A percentile compares a stretch with the other conserved stretches of the same genome.
Evolutionary conservation across 129 eudicot genomes (phyloP).

Genomic region (Chrysanthemum lavandulifolium): DNA sequence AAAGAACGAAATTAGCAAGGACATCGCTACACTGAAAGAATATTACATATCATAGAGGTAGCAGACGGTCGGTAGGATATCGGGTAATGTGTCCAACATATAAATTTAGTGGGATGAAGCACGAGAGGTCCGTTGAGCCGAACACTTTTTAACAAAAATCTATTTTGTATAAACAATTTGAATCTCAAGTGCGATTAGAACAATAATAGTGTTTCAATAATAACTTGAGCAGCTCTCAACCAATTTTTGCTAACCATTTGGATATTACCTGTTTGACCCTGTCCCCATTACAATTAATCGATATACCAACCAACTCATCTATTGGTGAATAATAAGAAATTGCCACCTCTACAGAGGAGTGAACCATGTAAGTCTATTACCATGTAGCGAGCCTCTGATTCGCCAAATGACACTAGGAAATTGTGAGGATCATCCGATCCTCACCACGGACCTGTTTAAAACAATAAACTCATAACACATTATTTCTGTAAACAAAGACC

Average conservation of each 20-base stretch:
- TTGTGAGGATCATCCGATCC: slow-evolving; percentile 83
- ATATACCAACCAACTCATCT: background rate
- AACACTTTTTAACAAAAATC: background rate
- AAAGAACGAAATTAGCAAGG: slow-evolving; percentile 5
- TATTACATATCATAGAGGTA: too few relatives aligned
- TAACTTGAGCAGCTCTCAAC: too few relatives aligned
- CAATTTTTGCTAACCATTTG: background rate
- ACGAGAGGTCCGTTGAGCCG: background rate
- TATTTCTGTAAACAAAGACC: background rate
- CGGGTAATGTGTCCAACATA: too few relatives aligned
- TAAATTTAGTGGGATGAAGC: background rate
- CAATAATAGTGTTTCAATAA: too few relatives aligned
- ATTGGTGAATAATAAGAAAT: background rate
- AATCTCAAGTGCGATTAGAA: background rate
- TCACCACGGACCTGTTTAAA: slow-evolving; percentile 83
- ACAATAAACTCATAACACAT: slow-evolving; percentile 7
- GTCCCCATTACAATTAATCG: background rate
- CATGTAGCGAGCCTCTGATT: slow-evolving; percentile 71
- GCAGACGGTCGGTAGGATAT: too few relatives aligned
- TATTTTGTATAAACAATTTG: background rate
- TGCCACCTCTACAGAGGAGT: slow-evolving; percentile 1
- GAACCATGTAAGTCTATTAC: slow-evolving; percentile 33
- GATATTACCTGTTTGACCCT: background rate
- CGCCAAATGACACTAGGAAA: slow-evolving; percentile 79
- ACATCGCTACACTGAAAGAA: background rate